Evolutionary conservation across 176 grass and related monocot species (phyloP).

Genomic region (Cymbopogon citratus): DNA sequence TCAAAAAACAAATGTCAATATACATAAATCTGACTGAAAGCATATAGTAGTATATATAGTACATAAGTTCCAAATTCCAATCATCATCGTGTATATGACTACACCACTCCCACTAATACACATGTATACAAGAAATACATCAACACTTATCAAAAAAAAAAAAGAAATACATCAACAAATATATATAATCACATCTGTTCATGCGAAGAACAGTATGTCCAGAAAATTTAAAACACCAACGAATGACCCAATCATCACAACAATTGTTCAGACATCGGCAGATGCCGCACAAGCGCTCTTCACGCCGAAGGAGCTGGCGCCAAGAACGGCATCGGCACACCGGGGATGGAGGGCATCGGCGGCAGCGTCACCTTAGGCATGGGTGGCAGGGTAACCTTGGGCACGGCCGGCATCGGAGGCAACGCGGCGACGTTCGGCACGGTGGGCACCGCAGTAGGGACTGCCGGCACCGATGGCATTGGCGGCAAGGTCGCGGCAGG

Average conservation of each 20-base stretch:
- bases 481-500: neutral
- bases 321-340: slow-evolving; percentile 12
- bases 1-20: too few species aligned
- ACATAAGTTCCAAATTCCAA: too few species aligned
- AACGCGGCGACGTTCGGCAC: neutral
- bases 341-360: slow-evolving; percentile 10
- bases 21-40: too few species aligned
- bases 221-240: neutral
- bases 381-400: neutral
- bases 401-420: neutral
- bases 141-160: too few species aligned
- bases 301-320: slow-evolving; percentile 23
- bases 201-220: neutral
- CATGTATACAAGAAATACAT: too few species aligned
- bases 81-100: too few species aligned
- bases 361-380: neutral
- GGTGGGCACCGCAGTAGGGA: neutral
- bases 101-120: too few species aligned
- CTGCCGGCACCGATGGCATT: neutral
- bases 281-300: neutral
- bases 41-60: too few species aligned
- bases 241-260: neutral
- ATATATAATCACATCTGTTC: too few species aligned
- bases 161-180: too few species aligned
- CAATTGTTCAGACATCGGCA: neutral